phyloP scores from a whole-genome alignment of 768 basidiomycete genomes.

The Boletus pseudo-olivaceus region DNA sequence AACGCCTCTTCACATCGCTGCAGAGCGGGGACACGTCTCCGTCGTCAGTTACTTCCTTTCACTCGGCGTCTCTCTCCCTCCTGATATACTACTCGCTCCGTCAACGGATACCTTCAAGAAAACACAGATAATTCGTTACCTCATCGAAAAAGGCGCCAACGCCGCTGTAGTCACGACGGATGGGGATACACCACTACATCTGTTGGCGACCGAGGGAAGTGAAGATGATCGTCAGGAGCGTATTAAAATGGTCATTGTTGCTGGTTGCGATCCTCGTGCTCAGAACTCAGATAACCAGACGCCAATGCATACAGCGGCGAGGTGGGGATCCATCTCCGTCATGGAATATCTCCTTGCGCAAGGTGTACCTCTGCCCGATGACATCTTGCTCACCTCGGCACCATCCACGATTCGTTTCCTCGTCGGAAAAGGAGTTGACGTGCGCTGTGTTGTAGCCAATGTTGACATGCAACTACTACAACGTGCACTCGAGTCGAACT shows the following conservation, averaged over 20 bases:
- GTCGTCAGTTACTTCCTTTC: neutral
- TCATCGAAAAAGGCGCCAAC: neutral
- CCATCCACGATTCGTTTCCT: neutral
- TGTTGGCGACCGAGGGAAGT: rapidly evolving
- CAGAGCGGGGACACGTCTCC: neutral
- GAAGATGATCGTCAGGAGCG: neutral
- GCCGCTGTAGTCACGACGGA: neutral
- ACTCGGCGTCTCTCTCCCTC: neutral
- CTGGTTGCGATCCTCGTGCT: neutral
- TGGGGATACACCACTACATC: neutral
- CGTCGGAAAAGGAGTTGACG: neutral
- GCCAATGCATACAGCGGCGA: neutral
- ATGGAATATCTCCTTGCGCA: neutral
- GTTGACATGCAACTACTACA: neutral
- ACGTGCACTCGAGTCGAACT: neutral
- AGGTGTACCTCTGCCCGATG: neutral
- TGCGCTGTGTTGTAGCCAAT: neutral
- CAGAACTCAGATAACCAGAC: neutral
- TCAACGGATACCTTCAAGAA: no score
- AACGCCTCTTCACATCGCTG: neutral
- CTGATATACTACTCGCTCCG: neutral
- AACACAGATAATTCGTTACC: neutral
- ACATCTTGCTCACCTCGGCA: neutral
- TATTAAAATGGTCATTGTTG: neutral
- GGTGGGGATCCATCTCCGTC: neutral